These are phyloP conservation scores for Tulasnella calospora DNA, from an alignment of 768 basidiomycete genomes.

Conservation along the genomic window DNA sequence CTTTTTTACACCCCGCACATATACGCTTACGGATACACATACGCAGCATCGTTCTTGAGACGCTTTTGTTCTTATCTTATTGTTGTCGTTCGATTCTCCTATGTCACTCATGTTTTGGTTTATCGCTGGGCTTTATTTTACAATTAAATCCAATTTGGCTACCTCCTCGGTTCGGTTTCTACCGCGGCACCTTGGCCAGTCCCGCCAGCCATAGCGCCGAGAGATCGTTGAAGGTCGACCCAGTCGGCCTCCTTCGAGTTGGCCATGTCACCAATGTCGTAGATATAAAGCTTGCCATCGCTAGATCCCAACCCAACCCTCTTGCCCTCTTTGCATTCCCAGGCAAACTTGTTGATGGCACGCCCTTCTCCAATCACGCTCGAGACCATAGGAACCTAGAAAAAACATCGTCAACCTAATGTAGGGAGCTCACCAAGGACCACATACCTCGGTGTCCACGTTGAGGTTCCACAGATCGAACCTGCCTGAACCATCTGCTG, in stretches of 20 bases:
- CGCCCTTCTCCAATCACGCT: conserved; percentile 71
- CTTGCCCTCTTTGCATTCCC: conserved; percentile 90
- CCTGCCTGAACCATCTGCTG: conserved; percentile 89
- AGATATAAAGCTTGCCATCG: conserved; percentile 89
- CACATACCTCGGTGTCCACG: conserved; percentile 84
- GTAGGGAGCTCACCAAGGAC: neutral
- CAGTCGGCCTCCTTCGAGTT: conserved; percentile 88
- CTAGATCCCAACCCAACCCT: conserved; percentile 86
- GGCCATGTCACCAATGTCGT: conserved; percentile 89
- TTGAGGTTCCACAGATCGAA: conserved; percentile 99
- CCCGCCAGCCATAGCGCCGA: conserved; percentile 53
- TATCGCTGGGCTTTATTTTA: neutral
- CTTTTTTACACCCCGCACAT: neutral
- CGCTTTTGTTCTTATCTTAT: neutral
- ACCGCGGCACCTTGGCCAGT: neutral
- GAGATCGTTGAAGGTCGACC: conserved; percentile 84
- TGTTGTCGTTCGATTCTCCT: neutral
- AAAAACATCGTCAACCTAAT: neutral
- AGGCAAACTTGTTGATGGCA: conserved; percentile 91
- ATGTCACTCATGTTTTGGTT: neutral
- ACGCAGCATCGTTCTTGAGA: neutral
- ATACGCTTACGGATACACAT: neutral
- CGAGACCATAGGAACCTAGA: conserved; percentile 85
- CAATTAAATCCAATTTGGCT: neutral
- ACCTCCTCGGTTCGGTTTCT: neutral